These are phyloP conservation scores for Biscogniauxia mediterranea DNA, from an alignment of 2,329 filamentous ascomycete species.

Conservation along the genomic window DNA sequence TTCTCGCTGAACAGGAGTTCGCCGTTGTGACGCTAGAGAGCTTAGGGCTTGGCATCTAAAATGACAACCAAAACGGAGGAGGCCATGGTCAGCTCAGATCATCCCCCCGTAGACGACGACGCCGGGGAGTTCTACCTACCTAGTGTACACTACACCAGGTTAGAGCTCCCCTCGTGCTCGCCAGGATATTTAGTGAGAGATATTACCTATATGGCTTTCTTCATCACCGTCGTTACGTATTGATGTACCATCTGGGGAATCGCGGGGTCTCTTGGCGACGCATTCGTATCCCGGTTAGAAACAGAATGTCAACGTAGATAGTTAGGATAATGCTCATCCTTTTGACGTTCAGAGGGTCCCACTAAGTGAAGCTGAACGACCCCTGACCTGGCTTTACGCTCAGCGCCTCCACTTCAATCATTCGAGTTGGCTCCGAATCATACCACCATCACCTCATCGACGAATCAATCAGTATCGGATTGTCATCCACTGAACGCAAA, in stretches of 20 bases:
- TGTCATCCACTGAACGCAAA: background rate
- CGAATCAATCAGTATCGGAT: background rate
- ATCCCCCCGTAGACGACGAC: background rate
- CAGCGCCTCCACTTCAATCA: slow-evolving; percentile 1
- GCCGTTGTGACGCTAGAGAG: background rate
- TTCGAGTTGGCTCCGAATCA: slow-evolving; percentile 1
- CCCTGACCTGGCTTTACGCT: slow-evolving; percentile 1
- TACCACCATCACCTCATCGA: slow-evolving; percentile 4
- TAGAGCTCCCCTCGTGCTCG: too few relatives aligned
- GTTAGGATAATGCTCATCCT: background rate
- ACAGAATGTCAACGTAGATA: background rate
- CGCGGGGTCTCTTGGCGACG: background rate
- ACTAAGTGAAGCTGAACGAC: background rate
- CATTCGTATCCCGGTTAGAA: background rate
- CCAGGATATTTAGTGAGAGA: background rate
- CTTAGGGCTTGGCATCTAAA: background rate
- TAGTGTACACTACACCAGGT: too few relatives aligned
- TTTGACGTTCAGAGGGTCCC: background rate
- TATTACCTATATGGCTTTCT: background rate
- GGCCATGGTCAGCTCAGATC: background rate
- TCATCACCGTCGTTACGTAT: background rate
- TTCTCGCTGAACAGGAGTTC: background rate
- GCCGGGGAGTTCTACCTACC: background rate
- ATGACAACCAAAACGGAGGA: background rate
- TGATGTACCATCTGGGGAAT: background rate